A percentile compares a stretch with the other conserved stretches of the same genome.
phyloP scores from a whole-genome alignment of 2,329 filamentous ascomycete genomes.

The Aspergillus puulaauensis region DNA sequence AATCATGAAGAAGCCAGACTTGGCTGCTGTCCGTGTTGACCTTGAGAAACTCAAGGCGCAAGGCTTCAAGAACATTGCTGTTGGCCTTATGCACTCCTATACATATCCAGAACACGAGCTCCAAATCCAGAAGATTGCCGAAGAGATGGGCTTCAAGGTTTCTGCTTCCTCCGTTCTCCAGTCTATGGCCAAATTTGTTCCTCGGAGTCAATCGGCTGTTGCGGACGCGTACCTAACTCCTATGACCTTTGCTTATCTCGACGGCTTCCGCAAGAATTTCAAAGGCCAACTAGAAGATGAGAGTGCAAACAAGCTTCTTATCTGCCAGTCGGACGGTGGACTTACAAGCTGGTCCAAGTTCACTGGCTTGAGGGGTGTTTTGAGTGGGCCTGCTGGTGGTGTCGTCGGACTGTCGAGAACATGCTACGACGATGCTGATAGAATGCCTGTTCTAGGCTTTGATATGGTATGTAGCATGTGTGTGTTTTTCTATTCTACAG shows the following conservation, averaged over 20 bases:
- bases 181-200: slow-evolving; percentile 79
- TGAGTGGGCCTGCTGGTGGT: slow-evolving; percentile 12
- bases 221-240: slow-evolving; percentile 77
- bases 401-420: slow-evolving; percentile 10
- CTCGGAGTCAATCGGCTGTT: slow-evolving; percentile 69
- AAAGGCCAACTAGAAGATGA: slow-evolving; percentile 63
- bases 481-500: not conserved
- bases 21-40: slow-evolving; percentile 54
- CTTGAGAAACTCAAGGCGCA: slow-evolving; percentile 64
- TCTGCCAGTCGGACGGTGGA: slow-evolving; percentile 52
- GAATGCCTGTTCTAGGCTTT: slow-evolving; percentile 81
- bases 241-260: slow-evolving; percentile 69
- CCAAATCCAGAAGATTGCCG: slow-evolving; percentile 68
- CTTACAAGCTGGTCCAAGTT: slow-evolving; percentile 13
- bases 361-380: slow-evolving; percentile 6
- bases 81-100: slow-evolving; percentile 85
- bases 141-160: slow-evolving; percentile 73
- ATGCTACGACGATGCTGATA: slow-evolving; percentile 11
- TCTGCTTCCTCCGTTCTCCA: slow-evolving; percentile 74
- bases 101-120: slow-evolving; percentile 82
- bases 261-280: slow-evolving; percentile 58
- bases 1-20: slow-evolving; percentile 59
- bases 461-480: slow-evolving; percentile 58
- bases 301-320: slow-evolving; percentile 24
- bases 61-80: slow-evolving; percentile 74